phyloP scores from a whole-genome alignment of 176 grass and related monocot genomes.

The Lolium perenne region DNA sequence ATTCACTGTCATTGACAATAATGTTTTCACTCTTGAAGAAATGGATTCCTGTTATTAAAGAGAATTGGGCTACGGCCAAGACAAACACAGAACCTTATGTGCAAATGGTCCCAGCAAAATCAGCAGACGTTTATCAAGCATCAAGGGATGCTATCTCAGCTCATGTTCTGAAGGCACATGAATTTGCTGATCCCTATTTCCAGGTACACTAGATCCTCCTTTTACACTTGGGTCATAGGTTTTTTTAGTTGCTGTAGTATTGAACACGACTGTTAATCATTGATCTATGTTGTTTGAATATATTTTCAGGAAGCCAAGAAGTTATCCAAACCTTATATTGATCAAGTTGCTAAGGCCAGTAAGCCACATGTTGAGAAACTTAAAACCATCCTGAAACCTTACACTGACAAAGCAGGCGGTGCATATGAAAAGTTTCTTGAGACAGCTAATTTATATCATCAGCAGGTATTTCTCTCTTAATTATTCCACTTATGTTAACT shows the following conservation, averaged over 20 bases:
- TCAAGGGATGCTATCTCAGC: constrained; percentile 59
- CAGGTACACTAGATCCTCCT: constrained; percentile 62
- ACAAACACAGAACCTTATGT: constrained; percentile 63
- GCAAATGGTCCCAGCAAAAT: constrained; percentile 64
- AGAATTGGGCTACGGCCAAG: constrained; percentile 59
- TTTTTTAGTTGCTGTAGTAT: background rate
- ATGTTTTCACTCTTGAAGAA: constrained; percentile 57
- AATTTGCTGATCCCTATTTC: constrained; percentile 70
- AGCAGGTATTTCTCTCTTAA: constrained; percentile 56
- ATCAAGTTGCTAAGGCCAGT: constrained; percentile 69
- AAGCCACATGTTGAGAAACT: constrained; percentile 80
- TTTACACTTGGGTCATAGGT: background rate
- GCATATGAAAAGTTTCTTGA: constrained; percentile 60
- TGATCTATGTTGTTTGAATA: background rate
- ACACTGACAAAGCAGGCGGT: constrained; percentile 53
- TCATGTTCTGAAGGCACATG: constrained; percentile 63
- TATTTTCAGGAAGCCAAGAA: constrained; percentile 76
- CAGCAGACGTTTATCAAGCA: constrained; percentile 67
- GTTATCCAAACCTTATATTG: constrained; percentile 77
- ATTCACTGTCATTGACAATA: constrained; percentile 38
- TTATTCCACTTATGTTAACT: background rate
- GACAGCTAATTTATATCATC: constrained; percentile 68
- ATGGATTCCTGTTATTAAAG: constrained; percentile 70
- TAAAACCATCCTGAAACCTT: constrained; percentile 61
- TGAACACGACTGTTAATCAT: background rate